Base-by-base conservation (phyloP, 441 rosid species). In the Populus hybrid region DNA sequence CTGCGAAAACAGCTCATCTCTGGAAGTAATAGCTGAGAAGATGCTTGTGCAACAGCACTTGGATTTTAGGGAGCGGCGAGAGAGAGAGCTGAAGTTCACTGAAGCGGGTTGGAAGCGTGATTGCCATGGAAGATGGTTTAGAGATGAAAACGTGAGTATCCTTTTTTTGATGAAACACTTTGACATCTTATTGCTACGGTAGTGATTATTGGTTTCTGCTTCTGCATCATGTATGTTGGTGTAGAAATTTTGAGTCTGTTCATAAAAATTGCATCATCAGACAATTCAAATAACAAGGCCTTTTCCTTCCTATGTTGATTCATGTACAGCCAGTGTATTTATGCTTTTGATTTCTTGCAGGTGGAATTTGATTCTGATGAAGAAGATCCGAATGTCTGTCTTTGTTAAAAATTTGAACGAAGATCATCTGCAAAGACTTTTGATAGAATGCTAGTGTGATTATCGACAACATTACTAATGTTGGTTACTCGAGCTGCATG, bases 351-450 rank as follows among this genome's bases (percentile, higher is more conserved):
- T 34, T 32, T 20, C 53, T 67, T 77, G 83, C 89, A 87, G 90
- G 92, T 83, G 73, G 92, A 89, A 81, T 89, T 89, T 61, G 92
- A 89, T 65, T 89, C 92, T 0, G 90, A 87, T 40, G 92, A 87
- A 81, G 92, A 89, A 76, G 92, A 89, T 72, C 90, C 92, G 14
- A 87, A 87, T 75, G 77, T 76, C 35, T 81, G 77, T 64, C 75
- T 86, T 66, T 59, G 34, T 63, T 69, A 36, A 69, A 61, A 59
- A 67, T 5, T n/a, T 57, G 2, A 69, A n/a, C 59, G 10, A 42
- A 35, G 75, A 38, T 59, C 30, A 68, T 73, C 77, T 73, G 4
- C 6, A 61, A 71, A 34, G 57, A 50, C 1, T 34, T 34, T 34
- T 34, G 36, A 34, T 34, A 34, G 36, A 34, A 34, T 34, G 8